These are phyloP conservation scores for Avicennia marina DNA, from an alignment of 257 asterid genomes.

Conservation along the genomic window DNA sequence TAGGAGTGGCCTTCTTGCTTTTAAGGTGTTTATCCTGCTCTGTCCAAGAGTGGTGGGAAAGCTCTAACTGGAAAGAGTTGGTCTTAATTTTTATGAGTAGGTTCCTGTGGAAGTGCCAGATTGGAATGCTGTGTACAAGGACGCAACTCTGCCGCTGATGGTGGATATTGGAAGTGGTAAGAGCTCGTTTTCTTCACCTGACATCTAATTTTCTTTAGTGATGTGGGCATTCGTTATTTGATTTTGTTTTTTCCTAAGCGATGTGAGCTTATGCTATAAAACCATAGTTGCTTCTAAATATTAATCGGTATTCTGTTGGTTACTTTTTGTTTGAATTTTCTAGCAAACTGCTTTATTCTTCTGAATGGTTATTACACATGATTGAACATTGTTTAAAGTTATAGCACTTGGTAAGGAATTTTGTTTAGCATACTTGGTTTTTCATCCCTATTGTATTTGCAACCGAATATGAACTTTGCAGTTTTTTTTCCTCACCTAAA, in stretches of 20 bases:
- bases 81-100: constrained; percentile 38
- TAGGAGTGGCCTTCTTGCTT: not conserved
- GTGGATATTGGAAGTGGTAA: constrained; percentile 94
- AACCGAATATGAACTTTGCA: not conserved
- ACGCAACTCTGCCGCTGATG: constrained; percentile 78
- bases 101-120: constrained; percentile 75
- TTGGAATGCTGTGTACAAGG: constrained; percentile 67
- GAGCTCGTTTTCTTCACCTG: constrained; percentile 1
- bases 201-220: too few relatives aligned
- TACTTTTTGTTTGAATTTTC: constrained; percentile 1
- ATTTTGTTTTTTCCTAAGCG: too few relatives aligned
- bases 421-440: constrained; percentile 7
- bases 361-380: too few relatives aligned
- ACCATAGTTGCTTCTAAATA: not conserved
- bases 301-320: not conserved
- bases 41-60: too few relatives aligned
- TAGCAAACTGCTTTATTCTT: not conserved
- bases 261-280: too few relatives aligned
- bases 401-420: too few relatives aligned
- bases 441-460: not conserved
- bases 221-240: too few relatives aligned
- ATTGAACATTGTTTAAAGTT: too few relatives aligned
- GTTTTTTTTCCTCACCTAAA: constrained; percentile 5
- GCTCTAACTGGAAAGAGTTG: too few relatives aligned
- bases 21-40: too few relatives aligned